A percentile compares a stretch with the other conserved stretches of the same genome.
Evolutionary conservation across 805 yeast species (phyloP).

Genomic region (Metschnikowia picachoensis): DNA sequence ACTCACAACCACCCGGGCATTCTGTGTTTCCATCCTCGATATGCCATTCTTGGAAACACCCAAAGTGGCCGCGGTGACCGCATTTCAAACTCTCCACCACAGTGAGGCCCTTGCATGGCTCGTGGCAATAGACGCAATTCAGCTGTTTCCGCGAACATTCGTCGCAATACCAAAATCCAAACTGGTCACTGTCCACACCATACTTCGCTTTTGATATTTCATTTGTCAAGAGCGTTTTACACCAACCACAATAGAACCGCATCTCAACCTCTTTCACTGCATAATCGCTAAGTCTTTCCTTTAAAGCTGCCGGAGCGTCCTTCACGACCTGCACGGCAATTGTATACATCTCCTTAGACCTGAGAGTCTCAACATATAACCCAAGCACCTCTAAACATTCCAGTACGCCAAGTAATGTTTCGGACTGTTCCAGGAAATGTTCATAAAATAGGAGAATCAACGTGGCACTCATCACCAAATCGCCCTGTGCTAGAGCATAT

Average conservation of each 20-base stretch:
- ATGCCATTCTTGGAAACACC: conserved; percentile 78
- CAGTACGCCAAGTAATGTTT: conserved; percentile 17
- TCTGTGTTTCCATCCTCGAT: conserved; percentile 55
- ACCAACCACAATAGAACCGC: conserved; percentile 55
- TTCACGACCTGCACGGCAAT: conserved; percentile 57
- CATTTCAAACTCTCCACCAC: conserved; percentile 58
- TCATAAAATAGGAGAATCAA: conserved; percentile 52
- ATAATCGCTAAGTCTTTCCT: conserved; percentile 25
- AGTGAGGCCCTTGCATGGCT: conserved; percentile 69
- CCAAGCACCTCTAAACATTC: conserved; percentile 54
- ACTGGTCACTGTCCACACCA: conserved; percentile 23
- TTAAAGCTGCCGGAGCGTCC: conserved; percentile 30
- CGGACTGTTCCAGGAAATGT: conserved; percentile 9
- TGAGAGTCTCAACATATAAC: conserved; percentile 52
- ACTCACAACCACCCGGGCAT: conserved; percentile 75
- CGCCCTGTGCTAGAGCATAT: conserved; percentile 60
- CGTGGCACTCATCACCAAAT: conserved; percentile 56
- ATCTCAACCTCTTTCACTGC: conserved; percentile 35
- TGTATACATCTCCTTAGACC: conserved; percentile 47
- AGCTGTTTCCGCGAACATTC: conserved; percentile 57
- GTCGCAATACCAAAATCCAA: conserved; percentile 86
- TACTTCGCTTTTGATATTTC: conserved; percentile 46
- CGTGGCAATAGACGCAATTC: conserved; percentile 75
- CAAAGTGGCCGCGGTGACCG: conserved; percentile 85
- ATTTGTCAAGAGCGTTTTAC: conserved; percentile 57